Evolutionary conservation across 129 eudicot species (phyloP).

Genomic region (Flaveria sonorensis): DNA sequence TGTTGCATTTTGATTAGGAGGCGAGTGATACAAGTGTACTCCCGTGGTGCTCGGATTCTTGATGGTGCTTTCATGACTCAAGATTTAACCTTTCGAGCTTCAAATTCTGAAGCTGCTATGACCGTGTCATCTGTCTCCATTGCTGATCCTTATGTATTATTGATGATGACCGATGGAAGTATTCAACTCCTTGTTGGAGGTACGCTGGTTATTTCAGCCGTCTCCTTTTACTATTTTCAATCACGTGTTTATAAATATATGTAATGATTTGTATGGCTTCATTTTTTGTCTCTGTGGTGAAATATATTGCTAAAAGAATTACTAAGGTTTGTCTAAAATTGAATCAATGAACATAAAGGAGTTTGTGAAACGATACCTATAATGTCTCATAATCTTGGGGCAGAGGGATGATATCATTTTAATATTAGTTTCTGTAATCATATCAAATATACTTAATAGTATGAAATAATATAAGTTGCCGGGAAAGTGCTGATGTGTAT

Average conservation of each 20-base stretch:
- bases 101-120: conserved; percentile 58
- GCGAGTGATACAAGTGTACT: conserved; percentile 81
- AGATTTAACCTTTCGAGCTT: conserved; percentile 64
- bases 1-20: conserved; percentile 55
- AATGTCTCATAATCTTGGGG: background rate
- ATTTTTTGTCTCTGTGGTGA: conserved; percentile 3
- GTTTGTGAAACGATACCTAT: background rate
- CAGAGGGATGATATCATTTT: background rate
- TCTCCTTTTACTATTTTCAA: background rate
- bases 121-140: conserved; percentile 84
- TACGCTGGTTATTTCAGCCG: conserved; percentile 31
- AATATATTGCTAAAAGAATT: conserved; percentile 5
- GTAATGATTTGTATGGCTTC: conserved; percentile 13
- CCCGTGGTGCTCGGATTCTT: conserved; percentile 92
- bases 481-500: background rate
- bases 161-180: conserved; percentile 88
- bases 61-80: conserved; percentile 98
- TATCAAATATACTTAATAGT: background rate
- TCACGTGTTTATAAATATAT: background rate
- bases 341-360: background rate
- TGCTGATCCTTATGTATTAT: conserved; percentile 92
- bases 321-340: background rate
- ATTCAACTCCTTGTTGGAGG: conserved; percentile 99
- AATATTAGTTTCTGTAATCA: background rate
- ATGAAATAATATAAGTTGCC: background rate